Evolutionary conservation across 179 eudicot genomes (phyloP), one percentile per base, ranked within the genome.

Genomic region (Camellia oleifera): DNA sequence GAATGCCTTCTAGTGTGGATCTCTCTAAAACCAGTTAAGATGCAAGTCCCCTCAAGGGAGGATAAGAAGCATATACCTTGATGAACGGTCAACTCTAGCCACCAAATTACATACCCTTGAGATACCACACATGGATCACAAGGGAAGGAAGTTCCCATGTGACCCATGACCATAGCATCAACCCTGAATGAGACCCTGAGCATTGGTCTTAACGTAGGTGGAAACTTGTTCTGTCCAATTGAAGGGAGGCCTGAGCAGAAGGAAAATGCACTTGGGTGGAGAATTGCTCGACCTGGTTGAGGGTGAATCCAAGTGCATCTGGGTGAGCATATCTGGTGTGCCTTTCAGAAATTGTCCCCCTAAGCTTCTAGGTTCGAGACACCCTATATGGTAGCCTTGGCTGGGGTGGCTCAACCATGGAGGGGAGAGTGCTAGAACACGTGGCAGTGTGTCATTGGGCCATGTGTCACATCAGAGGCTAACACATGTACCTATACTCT

Each of bases 231-330:
- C 17, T 0, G 56, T 40, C 44, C 44, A 52, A 10, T n/a, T 4
- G 7, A 10, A 7, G 75, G 44, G 8, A 52, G 32, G 61, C 7
- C 18, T 2, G 75, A 72, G 60, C 10, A 17, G 20, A 56, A 0
- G 23, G 46, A 2, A 32, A 48, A 73, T 74, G 65, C 42, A 56
- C 60, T 61, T 7, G 23, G 13, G 62, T 32, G 50, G 23, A 23
- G 32, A 72, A 56, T 10, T 0, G 63, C 76, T 73, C 58, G 13
- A 74, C 13, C 64, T 32, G 77, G 77, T 74, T 40, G 63, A 60
- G 63, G 63, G 18, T 13, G 50, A 15, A 56, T 40, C 77, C 77
- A 54, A 74, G 20, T 7, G 8, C 6, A 74, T 74, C 14, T 20
- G 32, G 65, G 23, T n/a, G 5, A 56, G 77, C 50, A 15, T 13